Evolutionary conservation across 2,329 filamentous ascomycete genomes (phyloP), one percentile per base, ranked within the genome.

Genomic region (Aspergillus tanneri): DNA sequence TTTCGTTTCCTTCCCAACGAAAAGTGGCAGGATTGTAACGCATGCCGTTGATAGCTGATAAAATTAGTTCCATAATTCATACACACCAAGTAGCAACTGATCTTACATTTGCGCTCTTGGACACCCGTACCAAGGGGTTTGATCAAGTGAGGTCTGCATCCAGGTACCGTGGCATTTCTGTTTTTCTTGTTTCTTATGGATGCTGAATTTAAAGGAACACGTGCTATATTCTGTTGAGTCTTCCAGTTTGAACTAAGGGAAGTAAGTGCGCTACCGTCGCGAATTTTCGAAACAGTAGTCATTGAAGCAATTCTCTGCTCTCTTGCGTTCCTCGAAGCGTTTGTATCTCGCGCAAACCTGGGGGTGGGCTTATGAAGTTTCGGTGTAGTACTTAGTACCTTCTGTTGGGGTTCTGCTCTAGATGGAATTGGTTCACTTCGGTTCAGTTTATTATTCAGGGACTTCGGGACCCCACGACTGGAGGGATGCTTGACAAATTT

Each of bases 1-100:
- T 92, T 67, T 99, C 93, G 61, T 99, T 99, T 43, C 93, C 93
- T 76, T 99, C 93, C 93, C 93, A 99, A 41, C 84, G 81, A 63
- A 85, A 93, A 7, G 88, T 87, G 22, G 80, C 77, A 5, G 93
- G 89, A 63, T 99, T 97, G 68, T 96, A 99, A 46, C 84, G 86
- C 93, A 99, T 99, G 55, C 92, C 93, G 69, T 96, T 93, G 52
- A 96, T 37, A 57, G 51, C 40, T 43, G 16, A 24, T 18, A 7
- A 21, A 39, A 38, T 53, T 43, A 48, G 21, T 42, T 39, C 21
- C 38, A 30, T 36, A 38, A 8, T 24, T 32, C 25, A 12, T 9
- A 45, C 23, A 10, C 49, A 30, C n/a, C n/a, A n/a, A n/a, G n/a
- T 30, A 24, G 30, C 25, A 24, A 27, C 22, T 22, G 32, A 55